Base-by-base conservation (phyloP, 2,329 filamentous ascomycete genomes). In the Colletotrichum shisoi region DNA sequence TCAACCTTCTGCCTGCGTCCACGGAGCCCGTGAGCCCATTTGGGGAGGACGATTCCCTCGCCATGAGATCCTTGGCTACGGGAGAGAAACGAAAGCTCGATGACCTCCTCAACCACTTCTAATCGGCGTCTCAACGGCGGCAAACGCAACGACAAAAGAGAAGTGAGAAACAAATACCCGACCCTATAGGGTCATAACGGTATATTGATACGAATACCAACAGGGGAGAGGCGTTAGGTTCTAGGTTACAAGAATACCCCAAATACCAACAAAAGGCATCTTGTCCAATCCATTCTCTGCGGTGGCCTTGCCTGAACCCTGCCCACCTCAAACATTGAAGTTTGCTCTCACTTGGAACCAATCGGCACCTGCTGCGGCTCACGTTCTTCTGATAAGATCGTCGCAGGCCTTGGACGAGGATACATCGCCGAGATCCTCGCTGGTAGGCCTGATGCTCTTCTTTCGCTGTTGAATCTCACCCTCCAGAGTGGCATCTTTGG, bases 11-110 rank as follows among this genome's bases (percentile, higher is more conserved):
- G 17, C 75, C 77, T 7, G 72, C 73, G 31, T 40, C 67, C 13
- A 44, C 62, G 44, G 65, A 69, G 19, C 71, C 62, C 24, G 49
- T 45, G 15, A 57, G 44, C 60, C 45, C 57, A n/a, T 68, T 67
- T 7, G 70, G 63, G 31, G 72, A 70, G 15, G 73, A 69, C 15
- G 70, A 71, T 4, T 70, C 73, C 2, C 72, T 65, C 21, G 66
- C 73, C 9, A 73, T 79, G 48, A 75, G 76, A 27, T 77, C 79
- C 53, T 69, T 82, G 9, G 76, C 79, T 24, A 73, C 71, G 17
- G 74, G 78, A n/a, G 79, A 82, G 69, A 78, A 76, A 69, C 74
- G 74, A 27, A 82, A 82, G 63, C 76, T 84, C 1, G 79, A 79
- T 37, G 74, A 74, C 6, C 73, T 85, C 27, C 70, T 84, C 62